Evolutionary conservation across 2,329 filamentous ascomycete species (phyloP), one percentile per base, ranked within the genome.

Genomic region (Nemania sp.): DNA sequence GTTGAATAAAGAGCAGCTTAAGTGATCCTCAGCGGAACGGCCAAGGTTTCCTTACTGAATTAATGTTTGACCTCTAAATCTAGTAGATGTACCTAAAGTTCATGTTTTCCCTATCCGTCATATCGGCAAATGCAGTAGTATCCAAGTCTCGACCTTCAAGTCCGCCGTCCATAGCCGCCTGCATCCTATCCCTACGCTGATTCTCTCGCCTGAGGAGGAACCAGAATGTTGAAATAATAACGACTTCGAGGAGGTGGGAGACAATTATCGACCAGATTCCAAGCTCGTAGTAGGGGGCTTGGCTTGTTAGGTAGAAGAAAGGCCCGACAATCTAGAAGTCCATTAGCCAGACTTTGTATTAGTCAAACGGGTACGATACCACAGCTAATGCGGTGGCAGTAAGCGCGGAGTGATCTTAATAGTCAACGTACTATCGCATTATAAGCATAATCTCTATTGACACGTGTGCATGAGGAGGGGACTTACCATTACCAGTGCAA

Each of bases 191-290:
- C 2, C 85, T 77, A 43, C 82, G 80, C 66, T 79, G 77, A 64
- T 88, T 88, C 77, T 87, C 85, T 71, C 79, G 76, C 2, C 79
- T 79, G 26, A 88, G 77, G 6, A 85, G 73, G 3, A 83, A 72
- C 38, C 85, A 82, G n/a, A 87, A 79, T 0, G 75, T 67, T 5
- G 79, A 69, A 22, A 87, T 82, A 0, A 86, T 77, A 10, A 82
- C 83, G 73, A 82, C 85, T 74, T 88, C 86, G 13, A 87, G 78
- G 22, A 87, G 74, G 68, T 87, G 84, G 3, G 82, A 82, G 35
- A 86, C 84, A 63, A 87, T 86, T 82, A 87, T 87, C 18, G 82
- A 85, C 84, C 85, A 87, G 59, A 87, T 87, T 1, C 85, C 85
- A 45, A 86, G 79, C 24, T 75, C 58, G 58, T 87, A 87, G 1